These are phyloP conservation scores for Phytopythium helicoides DNA, from an alignment of 352 stramenopile species.

Conservation along the genomic window DNA sequence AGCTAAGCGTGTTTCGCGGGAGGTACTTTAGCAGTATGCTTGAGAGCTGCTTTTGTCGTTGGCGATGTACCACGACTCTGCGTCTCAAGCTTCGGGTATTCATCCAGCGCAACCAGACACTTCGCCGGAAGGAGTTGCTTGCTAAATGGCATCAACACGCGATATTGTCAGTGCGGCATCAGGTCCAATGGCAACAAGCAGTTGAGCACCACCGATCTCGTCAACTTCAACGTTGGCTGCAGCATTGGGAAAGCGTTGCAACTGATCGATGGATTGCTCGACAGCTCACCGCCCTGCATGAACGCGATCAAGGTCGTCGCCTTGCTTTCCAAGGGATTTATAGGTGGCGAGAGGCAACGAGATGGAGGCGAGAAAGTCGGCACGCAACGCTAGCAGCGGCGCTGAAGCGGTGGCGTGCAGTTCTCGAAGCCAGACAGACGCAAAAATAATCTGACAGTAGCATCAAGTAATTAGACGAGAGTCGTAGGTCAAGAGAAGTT, in stretches of 20 bases:
- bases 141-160: conserved; percentile 16
- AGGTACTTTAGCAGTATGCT: conserved; percentile 21
- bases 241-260: conserved; percentile 51
- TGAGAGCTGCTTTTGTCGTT: conserved; percentile 24
- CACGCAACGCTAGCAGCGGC: too few relatives aligned
- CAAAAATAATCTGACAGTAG: too few relatives aligned
- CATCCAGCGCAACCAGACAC: conserved; percentile 3
- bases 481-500: too few relatives aligned
- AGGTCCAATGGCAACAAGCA: conserved; percentile 10
- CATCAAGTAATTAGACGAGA: too few relatives aligned
- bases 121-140: conserved; percentile 13
- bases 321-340: too few relatives aligned
- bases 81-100: conserved; percentile 19
- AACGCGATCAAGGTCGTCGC: too few relatives aligned
- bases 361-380: too few relatives aligned
- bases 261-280: conserved; percentile 39
- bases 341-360: too few relatives aligned
- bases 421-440: too few relatives aligned
- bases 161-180: neutral
- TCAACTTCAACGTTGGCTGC: conserved; percentile 17
- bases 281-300: conserved; percentile 14
- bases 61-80: conserved; percentile 18
- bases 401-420: too few relatives aligned
- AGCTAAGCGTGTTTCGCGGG: conserved; percentile 15
- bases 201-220: conserved; percentile 5